These are phyloP conservation scores for Penicillium sp. DNA, from an alignment of 2,329 filamentous ascomycete species.

Conservation along the genomic window DNA sequence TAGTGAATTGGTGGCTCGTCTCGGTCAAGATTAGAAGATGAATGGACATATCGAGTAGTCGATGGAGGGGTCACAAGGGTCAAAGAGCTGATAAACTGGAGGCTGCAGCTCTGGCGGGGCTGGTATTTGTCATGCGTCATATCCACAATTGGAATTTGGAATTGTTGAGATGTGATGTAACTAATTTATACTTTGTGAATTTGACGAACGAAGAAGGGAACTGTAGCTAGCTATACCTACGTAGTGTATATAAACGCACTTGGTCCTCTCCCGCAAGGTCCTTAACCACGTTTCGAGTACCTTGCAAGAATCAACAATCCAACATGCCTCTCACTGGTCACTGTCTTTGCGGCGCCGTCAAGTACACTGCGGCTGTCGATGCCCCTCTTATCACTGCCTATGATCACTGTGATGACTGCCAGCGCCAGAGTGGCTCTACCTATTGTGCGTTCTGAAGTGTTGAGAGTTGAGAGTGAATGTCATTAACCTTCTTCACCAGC, in stretches of 20 bases:
- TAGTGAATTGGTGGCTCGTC: constrained; percentile 58
- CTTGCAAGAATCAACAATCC: constrained; percentile 17
- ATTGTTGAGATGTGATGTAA: constrained; percentile 6
- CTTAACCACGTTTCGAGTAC: constrained; percentile 19
- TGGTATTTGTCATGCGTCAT: constrained; percentile 3
- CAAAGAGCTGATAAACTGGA: neutral
- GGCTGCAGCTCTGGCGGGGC: neutral
- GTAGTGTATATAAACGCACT: neutral
- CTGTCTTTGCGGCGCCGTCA: constrained; percentile 67
- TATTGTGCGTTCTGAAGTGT: constrained; percentile 46
- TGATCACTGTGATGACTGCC: constrained; percentile 70
- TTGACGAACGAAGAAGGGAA: neutral
- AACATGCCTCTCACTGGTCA: constrained; percentile 64
- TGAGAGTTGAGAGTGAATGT: neutral
- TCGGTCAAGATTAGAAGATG: constrained; percentile 27
- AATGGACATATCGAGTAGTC: neutral
- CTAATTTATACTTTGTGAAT: neutral
- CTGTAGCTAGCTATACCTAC: no score
- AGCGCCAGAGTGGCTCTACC: constrained; percentile 64
- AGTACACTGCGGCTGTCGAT: constrained; percentile 57
- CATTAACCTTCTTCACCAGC: constrained; percentile 37
- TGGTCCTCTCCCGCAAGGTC: neutral
- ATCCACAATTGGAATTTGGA: constrained; percentile 4
- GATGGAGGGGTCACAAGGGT: neutral
- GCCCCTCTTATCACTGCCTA: constrained; percentile 50